Percentiles rank a stretch among this genome's conserved stretches.
Evolutionary conservation across 257 asterid species (phyloP).

Genomic region (Solanum commersonii): DNA sequence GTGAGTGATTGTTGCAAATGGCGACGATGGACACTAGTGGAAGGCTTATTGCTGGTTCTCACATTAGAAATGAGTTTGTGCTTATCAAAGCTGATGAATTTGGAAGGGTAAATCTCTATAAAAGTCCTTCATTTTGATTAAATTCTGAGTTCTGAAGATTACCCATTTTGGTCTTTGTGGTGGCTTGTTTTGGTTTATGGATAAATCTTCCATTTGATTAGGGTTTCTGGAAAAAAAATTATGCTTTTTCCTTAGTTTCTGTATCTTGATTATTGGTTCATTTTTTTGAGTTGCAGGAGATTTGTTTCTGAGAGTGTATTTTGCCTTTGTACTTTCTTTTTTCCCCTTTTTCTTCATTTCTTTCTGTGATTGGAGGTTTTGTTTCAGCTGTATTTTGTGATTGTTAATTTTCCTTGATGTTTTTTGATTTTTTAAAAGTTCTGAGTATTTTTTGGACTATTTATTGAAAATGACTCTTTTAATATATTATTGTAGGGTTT

Average conservation of each 20-base stretch:
- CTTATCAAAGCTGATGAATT: conserved; percentile 79
- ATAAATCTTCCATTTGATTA: neutral
- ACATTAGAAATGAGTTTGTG: conserved; percentile 68
- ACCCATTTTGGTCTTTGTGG: neutral
- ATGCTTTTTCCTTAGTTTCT: neutral
- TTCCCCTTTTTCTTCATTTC: neutral
- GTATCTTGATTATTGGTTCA: neutral
- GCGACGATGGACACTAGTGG: conserved; percentile 67
- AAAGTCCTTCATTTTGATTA: conserved; percentile 7
- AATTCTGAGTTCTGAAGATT: neutral
- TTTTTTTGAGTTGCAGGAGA: neutral
- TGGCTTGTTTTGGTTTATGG: neutral
- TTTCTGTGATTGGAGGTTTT: neutral
- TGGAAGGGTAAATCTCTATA: conserved; percentile 43
- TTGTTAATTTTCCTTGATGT: neutral
- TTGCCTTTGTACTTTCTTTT: neutral
- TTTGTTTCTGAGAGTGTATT: neutral
- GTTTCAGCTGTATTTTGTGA: neutral
- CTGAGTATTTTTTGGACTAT: neutral
- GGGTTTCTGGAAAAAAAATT: neutral
- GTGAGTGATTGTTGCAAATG: conserved; percentile 14
- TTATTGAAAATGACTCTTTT: neutral
- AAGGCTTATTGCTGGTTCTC: conserved; percentile 83
- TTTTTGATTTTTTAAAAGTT: neutral
- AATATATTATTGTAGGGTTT: neutral